These are phyloP conservation scores for Entrophospora sp. DNA, from an alignment of 192 early-diverging fungal species.

Conservation along the genomic window DNA sequence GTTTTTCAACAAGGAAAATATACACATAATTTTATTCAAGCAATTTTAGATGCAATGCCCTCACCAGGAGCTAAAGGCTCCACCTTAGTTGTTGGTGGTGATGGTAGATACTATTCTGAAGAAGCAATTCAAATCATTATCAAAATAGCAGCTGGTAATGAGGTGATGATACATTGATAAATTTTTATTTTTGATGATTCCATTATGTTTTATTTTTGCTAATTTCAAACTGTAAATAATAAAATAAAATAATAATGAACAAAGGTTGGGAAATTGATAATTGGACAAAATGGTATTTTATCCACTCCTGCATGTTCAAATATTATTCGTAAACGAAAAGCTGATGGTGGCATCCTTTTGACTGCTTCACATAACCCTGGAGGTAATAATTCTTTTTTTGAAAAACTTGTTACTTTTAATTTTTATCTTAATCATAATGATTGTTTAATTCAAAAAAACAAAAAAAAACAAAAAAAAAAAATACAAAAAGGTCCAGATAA, in stretches of 20 bases:
- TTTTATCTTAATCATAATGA: too few relatives aligned
- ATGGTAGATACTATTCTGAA: constrained; percentile 84
- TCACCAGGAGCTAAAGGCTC: constrained; percentile 60
- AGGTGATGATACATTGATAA: constrained; percentile 42
- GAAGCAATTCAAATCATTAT: constrained; percentile 87
- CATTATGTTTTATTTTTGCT: not conserved
- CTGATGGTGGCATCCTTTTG: constrained; percentile 90
- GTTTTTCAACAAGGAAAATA: constrained; percentile 93
- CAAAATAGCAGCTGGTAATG: constrained; percentile 73
- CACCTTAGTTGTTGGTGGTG: constrained; percentile 89
- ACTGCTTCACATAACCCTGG: constrained; percentile 99
- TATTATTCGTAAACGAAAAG: constrained; percentile 77
- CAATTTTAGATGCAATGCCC: constrained; percentile 78
- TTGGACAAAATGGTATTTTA: constrained; percentile 87
- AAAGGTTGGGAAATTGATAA: constrained; percentile 76
- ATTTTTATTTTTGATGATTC: constrained; percentile 1
- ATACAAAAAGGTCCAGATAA: constrained; percentile 77
- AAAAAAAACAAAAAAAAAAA: too few relatives aligned
- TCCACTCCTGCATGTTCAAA: constrained; percentile 95
- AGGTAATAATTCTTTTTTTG: constrained; percentile 34
- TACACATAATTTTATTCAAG: constrained; percentile 95
- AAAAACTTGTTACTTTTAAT: too few relatives aligned
- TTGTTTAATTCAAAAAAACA: too few relatives aligned
- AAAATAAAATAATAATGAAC: not conserved
- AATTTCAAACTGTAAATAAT: not conserved